Conservation (phyloP, 1,139 yeast species). For the Blastobotrys buckinghamii region DNA sequence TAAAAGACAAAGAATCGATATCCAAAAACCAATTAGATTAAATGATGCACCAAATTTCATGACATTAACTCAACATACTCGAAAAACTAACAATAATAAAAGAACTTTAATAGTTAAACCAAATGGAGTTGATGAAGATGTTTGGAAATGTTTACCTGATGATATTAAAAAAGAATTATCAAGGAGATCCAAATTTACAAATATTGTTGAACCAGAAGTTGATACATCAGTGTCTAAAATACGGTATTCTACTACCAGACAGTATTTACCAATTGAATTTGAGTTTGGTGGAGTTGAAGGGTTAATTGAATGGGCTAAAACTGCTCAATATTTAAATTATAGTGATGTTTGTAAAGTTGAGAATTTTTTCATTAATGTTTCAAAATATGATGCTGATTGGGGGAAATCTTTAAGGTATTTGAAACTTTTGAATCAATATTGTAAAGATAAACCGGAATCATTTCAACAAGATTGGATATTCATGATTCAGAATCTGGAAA, state of each 20-base stretch:
- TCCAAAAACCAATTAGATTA: background rate
- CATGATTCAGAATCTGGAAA: background rate
- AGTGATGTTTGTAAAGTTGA: slow-evolving; percentile 42
- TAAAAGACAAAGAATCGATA: background rate
- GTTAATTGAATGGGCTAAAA: slow-evolving; percentile 50
- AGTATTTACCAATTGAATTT: slow-evolving; percentile 35
- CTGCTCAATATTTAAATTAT: slow-evolving; percentile 42
- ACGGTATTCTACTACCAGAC: slow-evolving; percentile 6
- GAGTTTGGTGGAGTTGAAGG: slow-evolving; percentile 38
- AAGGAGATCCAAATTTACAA: background rate
- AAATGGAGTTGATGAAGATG: slow-evolving; percentile 10
- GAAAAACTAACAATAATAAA: background rate
- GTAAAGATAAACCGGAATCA: background rate
- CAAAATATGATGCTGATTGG: slow-evolving; percentile 23
- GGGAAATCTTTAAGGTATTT: slow-evolving; percentile 19
- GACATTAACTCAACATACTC: slow-evolving; percentile 5
- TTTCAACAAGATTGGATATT: background rate
- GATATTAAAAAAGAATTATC: slow-evolving; percentile 24
- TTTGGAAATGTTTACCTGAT: slow-evolving; percentile 29
- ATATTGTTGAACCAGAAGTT: background rate
- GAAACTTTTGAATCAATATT: slow-evolving; percentile 17
- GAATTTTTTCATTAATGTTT: slow-evolving; percentile 18
- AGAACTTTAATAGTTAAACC: slow-evolving; percentile 1
- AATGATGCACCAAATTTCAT: background rate
- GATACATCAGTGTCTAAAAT: slow-evolving; percentile 5